Evolutionary conservation across 257 asterid species (phyloP).

Genomic region (Asclepias syriaca): DNA sequence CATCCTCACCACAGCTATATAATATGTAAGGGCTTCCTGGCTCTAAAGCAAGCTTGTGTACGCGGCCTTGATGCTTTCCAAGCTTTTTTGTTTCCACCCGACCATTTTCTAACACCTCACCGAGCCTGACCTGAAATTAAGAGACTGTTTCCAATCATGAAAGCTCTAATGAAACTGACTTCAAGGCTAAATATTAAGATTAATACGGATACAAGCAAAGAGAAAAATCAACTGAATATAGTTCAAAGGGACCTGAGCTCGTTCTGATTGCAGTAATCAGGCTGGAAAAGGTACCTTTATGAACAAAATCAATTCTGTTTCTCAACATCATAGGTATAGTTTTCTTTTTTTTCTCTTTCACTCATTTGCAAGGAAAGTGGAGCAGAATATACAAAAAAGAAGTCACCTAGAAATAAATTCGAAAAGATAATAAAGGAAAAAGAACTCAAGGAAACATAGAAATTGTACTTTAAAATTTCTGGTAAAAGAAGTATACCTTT

Average conservation of each 20-base stretch:
- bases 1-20: slow-evolving; percentile 88
- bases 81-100: slow-evolving; percentile 53
- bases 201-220: neutral
- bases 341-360: neutral
- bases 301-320: neutral
- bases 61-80: slow-evolving; percentile 71
- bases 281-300: neutral
- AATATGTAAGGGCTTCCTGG: slow-evolving; percentile 45
- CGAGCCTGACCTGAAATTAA: slow-evolving; percentile 61
- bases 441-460: neutral
- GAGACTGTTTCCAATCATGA: neutral
- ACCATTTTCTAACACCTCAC: slow-evolving; percentile 57
- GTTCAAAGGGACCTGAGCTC: neutral
- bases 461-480: neutral
- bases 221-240: neutral
- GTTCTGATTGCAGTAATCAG: neutral
- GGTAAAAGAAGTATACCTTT: slow-evolving; percentile 43
- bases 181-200: neutral
- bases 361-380: neutral
- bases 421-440: neutral
- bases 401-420: neutral
- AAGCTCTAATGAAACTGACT: neutral
- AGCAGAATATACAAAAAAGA: neutral
- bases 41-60: slow-evolving; percentile 79
- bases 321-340: neutral